Evolutionary conservation across 176 grass and related monocot species (phyloP).

Genomic region (Raddia guianensis): DNA sequence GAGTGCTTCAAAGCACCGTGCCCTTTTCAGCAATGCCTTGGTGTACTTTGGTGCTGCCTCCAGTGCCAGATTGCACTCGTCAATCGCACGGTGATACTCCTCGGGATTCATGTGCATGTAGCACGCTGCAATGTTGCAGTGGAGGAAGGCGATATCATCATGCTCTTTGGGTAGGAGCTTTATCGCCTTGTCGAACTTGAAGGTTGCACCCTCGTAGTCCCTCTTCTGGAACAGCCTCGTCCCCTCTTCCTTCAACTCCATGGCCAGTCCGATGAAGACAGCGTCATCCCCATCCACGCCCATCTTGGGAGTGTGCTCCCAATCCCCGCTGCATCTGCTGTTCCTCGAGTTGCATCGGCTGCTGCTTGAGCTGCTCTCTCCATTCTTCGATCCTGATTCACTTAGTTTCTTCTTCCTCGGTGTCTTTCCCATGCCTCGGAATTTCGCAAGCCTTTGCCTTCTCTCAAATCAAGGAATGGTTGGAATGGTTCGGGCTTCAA

Average conservation of each 20-base stretch:
- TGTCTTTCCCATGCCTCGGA: constrained; percentile 59
- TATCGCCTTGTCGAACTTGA: constrained; percentile 67
- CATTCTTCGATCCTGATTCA: constrained; percentile 27
- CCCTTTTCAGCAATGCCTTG: constrained; percentile 72
- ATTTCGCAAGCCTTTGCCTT: not conserved
- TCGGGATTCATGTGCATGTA: constrained; percentile 76
- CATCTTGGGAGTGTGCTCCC: constrained; percentile 21
- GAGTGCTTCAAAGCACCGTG: constrained; percentile 72
- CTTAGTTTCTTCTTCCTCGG: constrained; percentile 54
- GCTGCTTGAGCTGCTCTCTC: constrained; percentile 34
- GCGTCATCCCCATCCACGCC: constrained; percentile 41
- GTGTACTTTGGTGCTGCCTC: constrained; percentile 58
- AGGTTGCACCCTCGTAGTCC: constrained; percentile 62
- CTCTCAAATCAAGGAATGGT: not conserved
- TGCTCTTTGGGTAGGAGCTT: constrained; percentile 65
- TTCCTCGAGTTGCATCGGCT: constrained; percentile 37
- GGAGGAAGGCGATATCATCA: constrained; percentile 57
- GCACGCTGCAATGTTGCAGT: constrained; percentile 67
- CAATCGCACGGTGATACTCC: constrained; percentile 60
- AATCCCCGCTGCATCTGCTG: constrained; percentile 4
- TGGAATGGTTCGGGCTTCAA: not conserved
- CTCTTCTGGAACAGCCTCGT: constrained; percentile 65
- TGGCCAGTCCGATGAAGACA: constrained; percentile 40
- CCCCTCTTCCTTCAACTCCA: constrained; percentile 63
- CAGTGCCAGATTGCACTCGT: constrained; percentile 60